Evolutionary conservation across 768 basidiomycete species (phyloP).

Genomic region (Trametes meyenii): DNA sequence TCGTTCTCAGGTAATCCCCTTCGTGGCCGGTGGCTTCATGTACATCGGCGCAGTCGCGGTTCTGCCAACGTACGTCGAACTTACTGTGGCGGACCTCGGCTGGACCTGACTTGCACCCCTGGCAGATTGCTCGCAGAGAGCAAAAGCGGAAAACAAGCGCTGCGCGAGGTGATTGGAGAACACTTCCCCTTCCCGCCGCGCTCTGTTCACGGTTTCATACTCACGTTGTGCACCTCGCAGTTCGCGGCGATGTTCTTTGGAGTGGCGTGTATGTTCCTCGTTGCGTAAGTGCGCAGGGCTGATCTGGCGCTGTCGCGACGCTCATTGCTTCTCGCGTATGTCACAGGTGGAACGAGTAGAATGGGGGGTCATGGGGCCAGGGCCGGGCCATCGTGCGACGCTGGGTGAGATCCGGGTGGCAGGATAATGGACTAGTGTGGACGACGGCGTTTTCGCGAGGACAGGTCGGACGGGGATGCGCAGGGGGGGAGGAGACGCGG

Average conservation of each 20-base stretch:
- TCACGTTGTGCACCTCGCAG: constrained; percentile 41
- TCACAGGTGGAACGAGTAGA: constrained; percentile 77
- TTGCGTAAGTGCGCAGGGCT: constrained; percentile 66
- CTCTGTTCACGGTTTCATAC: background rate
- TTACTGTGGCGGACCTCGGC: constrained; percentile 7
- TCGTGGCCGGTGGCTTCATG: constrained; percentile 89
- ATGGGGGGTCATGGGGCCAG: constrained; percentile 17
- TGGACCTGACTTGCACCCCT: background rate
- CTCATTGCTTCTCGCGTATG: constrained; percentile 17
- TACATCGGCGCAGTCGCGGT: constrained; percentile 95
- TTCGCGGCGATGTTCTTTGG: constrained; percentile 92
- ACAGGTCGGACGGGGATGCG: background rate
- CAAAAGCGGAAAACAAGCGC: constrained; percentile 84
- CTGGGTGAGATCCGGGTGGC: background rate
- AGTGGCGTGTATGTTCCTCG: constrained; percentile 88
- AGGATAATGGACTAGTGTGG: background rate
- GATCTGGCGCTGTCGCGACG: constrained; percentile 8
- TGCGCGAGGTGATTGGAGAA: constrained; percentile 72
- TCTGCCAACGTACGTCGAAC: constrained; percentile 73
- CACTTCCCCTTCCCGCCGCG: background rate
- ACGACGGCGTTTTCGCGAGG: background rate
- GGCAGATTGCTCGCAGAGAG: constrained; percentile 81
- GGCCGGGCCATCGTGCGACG: constrained; percentile 16
- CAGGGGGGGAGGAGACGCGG: constrained; percentile 4
- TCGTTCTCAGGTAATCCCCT: constrained; percentile 72